Evolutionary conservation across 305 asterid genomes (phyloP), one percentile per base, ranked within the genome.

Genomic region (Vinca major): DNA sequence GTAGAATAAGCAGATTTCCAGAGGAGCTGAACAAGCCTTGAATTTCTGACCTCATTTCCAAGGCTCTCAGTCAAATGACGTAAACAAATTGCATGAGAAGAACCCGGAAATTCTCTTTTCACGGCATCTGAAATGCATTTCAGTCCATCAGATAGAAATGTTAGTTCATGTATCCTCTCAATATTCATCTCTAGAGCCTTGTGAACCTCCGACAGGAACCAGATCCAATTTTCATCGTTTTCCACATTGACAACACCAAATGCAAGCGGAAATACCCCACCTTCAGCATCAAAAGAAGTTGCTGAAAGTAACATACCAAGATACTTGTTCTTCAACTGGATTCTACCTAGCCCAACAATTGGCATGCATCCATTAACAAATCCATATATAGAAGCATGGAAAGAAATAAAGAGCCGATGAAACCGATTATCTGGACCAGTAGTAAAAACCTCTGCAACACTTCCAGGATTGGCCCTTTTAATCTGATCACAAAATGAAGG

Each of bases 1-100:
- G 87, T 80, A 69, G 91, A 83, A 64, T 82, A 80, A 14, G 89
- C 89, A 21, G 91, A 86, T 77, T 81, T 85, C 96, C 91, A 86
- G 6, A 89, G 80, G 51, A 89, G 80, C 37, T 89, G 88, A 36
- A 89, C 81, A 13, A 89, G 88, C 65, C 87, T 75, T 3, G 93
- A 89, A 70, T 89, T 86, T 71, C 82, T 89, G 73, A 86, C 84
- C 79, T 89, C 89, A 73, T 80, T 73, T 69, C 82, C 80, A 49
- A 89, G 84, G 80, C 87, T 86, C 75, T 86, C 93, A 40, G 80
- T 81, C 83, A 89, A 79, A 77, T 86, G 79, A 75, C 75, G 82
- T 86, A 89, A 67, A 69, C 96, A 86, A 72, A 89, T 65, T 58
- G 89, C 88, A 53, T 85, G 88, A 57, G 62, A 77, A 55, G 80